Conservation (phyloP, 106 monocot species). For the Cymbidium sinense region DNA sequence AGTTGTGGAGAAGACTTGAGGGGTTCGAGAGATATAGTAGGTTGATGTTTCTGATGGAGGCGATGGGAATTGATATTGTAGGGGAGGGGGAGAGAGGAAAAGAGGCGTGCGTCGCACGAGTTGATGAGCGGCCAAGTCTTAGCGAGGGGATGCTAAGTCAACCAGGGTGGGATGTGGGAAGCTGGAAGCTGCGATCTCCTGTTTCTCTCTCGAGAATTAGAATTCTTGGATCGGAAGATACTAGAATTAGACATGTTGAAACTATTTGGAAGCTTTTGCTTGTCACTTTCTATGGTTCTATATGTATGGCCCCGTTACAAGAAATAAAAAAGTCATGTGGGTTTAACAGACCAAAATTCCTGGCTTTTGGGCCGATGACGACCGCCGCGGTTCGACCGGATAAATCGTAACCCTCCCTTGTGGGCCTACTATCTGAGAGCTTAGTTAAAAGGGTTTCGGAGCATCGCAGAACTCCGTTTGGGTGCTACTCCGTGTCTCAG, state of each 20-base stretch:
- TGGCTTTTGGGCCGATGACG: neutral
- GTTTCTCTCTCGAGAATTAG: neutral
- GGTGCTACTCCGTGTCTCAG: neutral
- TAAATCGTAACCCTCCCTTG: neutral
- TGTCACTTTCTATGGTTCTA: neutral
- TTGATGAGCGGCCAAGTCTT: neutral
- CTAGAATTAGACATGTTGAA: neutral
- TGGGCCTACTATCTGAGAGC: neutral
- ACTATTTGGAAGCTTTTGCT: neutral
- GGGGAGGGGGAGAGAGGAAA: neutral
- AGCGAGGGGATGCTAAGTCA: neutral
- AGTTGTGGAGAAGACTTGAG: neutral
- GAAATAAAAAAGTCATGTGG: neutral
- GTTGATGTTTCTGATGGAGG: neutral
- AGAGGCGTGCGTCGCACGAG: neutral
- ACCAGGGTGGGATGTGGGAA: neutral
- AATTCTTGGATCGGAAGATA: neutral
- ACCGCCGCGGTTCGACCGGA: neutral
- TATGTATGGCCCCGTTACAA: neutral
- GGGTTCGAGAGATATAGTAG: neutral
- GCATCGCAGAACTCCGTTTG: neutral
- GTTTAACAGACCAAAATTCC: neutral
- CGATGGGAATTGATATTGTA: neutral
- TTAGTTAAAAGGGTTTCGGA: neutral
- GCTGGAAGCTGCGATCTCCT: neutral